These are phyloP conservation scores for Triticum timopheevii DNA, from an alignment of 176 grass and related monocot genomes.

Conservation along the genomic window DNA sequence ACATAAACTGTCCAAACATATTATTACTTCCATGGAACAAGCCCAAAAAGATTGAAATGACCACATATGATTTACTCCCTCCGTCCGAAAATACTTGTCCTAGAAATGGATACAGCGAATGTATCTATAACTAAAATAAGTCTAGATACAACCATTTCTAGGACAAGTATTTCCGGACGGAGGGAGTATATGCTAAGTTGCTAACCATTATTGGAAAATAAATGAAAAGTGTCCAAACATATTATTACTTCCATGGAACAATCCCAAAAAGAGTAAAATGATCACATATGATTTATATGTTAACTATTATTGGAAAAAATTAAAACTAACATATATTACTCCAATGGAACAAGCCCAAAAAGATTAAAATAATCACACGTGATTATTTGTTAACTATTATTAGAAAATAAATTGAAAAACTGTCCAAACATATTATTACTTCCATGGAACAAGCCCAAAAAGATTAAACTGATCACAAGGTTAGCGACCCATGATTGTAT, in stretches of 20 bases:
- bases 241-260: not conserved
- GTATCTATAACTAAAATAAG: too few relatives aligned
- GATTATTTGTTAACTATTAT: not conserved
- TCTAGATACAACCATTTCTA: too few relatives aligned
- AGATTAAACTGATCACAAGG: not conserved
- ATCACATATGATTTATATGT: not conserved
- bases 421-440: not conserved
- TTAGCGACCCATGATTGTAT: not conserved
- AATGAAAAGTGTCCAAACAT: not conserved
- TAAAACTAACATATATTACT: not conserved
- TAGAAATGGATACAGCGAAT: too few relatives aligned
- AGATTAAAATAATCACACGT: too few relatives aligned
- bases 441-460: not conserved
- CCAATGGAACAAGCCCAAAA: too few relatives aligned
- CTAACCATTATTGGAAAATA: not conserved
- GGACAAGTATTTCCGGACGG: too few relatives aligned
- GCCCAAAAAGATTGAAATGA: not conserved
- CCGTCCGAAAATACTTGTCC: too few relatives aligned
- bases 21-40: not conserved
- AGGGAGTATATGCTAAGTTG: not conserved
- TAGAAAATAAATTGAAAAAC: not conserved
- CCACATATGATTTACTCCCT: not conserved
- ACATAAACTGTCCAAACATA: not conserved
- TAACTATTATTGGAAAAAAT: too few relatives aligned
- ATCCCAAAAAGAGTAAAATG: not conserved